Base-by-base conservation (phyloP, 129 eudicot species). In the sunflower (Helianthus annuus) region DNA sequence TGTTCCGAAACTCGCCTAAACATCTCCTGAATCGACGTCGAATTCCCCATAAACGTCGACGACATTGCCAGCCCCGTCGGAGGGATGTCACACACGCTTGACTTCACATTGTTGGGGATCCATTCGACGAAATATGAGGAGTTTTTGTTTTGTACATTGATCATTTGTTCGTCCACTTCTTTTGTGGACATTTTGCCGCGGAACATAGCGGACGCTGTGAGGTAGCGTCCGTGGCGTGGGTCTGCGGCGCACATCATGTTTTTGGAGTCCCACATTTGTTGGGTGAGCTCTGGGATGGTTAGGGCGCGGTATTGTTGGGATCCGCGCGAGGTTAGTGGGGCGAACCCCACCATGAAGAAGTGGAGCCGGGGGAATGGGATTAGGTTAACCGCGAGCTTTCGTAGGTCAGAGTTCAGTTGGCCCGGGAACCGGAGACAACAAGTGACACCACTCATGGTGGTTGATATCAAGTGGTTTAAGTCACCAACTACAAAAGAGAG, bases 401-500 rank as follows among this genome's bases (percentile, higher is more conserved):
- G 76, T 40, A 89, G 91, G 73, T 89, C 96, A 6, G 96, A 89
- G 80, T 89, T 89, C 14, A 89, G 86, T 71, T 89, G 96, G 0
- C 91, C 96, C 8, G 96, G 96, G 71, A 89, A 89, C 14, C 96
- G 86, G 42, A 89, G 91, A 66, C 96, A 89, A 71, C 96, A 89
- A 32, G 96, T 89, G 42, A 89, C 91, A 2, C 96, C 96, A 62
- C 91, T 86, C 96, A 89, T 89, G 68, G 96, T 89, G 2, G 87
- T 79, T 46, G 96, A 89, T 69, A 89, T 89, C 84, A 89, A 76
- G 57, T 89, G 96, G 89, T 89, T 89, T 61, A 89, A 70, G 73
- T 89, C 96, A 10, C 91, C 96, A 72, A 88, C 95, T 88, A 88
- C 77, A 78, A 6, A 54, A 44, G 49, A 51, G 19, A 32, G 4